phyloP scores from a whole-genome alignment of 176 grass and related monocot species.

The Ensete glaucum region DNA sequence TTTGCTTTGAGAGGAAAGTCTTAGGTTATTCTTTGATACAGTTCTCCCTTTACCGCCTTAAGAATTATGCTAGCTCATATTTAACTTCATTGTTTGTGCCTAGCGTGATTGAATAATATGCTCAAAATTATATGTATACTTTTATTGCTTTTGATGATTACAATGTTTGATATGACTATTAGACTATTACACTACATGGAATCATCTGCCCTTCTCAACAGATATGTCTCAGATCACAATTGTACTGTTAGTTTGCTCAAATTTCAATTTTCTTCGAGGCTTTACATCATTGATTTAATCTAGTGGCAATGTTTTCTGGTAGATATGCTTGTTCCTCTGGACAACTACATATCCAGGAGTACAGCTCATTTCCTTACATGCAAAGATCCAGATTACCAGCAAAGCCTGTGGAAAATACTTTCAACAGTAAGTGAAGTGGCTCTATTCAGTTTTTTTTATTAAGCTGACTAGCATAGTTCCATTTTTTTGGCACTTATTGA shows the following conservation, averaged over 20 bases:
- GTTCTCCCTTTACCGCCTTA: not conserved
- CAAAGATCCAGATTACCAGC: slow-evolving; percentile 82
- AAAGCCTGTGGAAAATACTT: slow-evolving; percentile 74
- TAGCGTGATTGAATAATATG: not conserved
- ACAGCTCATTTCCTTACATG: slow-evolving; percentile 64
- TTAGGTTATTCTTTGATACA: not conserved
- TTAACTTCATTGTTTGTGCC: not conserved
- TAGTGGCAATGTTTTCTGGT: not conserved
- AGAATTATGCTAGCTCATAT: not conserved
- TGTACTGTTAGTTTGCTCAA: not conserved
- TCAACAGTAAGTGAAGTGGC: slow-evolving; percentile 43
- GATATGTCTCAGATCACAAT: not conserved
- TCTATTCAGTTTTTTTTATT: slow-evolving; percentile 6
- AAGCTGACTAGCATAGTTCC: not conserved
- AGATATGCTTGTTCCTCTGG: slow-evolving; percentile 92
- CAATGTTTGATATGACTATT: not conserved
- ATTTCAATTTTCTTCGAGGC: not conserved
- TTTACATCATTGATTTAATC: not conserved
- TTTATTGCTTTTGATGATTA: not conserved
- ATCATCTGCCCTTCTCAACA: not conserved
- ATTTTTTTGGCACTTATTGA: slow-evolving; percentile 8
- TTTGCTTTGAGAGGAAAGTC: not conserved
- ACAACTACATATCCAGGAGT: slow-evolving; percentile 77
- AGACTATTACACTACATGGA: not conserved
- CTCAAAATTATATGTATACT: not conserved